phyloP scores from a whole-genome alignment of 768 basidiomycete genomes.

The Hortiboletus flavorubellus region DNA sequence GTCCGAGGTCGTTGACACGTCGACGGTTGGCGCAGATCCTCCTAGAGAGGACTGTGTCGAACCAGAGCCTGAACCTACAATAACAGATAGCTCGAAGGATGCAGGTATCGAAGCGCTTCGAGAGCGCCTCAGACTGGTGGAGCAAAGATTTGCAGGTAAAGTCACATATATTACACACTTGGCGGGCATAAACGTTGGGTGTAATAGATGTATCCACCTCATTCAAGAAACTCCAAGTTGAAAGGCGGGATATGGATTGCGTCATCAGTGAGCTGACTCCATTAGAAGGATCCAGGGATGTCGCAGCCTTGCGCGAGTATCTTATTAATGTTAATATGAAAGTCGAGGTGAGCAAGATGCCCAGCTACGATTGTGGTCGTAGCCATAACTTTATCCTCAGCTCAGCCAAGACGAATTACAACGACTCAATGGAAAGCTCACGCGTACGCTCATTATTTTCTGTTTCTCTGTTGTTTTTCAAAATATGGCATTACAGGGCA shows the following conservation, averaged over 20 bases:
- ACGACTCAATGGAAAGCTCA: slow-evolving; percentile 67
- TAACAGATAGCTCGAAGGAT: slow-evolving; percentile 3
- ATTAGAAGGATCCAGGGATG: slow-evolving; percentile 60
- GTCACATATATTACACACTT: not conserved
- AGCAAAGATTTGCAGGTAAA: slow-evolving; percentile 74
- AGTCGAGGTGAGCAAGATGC: slow-evolving; percentile 53
- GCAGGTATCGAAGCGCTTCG: slow-evolving; percentile 56
- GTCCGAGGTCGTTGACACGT: not conserved
- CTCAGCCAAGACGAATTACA: slow-evolving; percentile 76
- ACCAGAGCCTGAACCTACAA: not conserved
- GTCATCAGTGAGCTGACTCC: slow-evolving; percentile 72
- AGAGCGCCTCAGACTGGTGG: slow-evolving; percentile 63
- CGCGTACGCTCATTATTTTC: slow-evolving; percentile 46
- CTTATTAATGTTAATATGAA: slow-evolving; percentile 65
- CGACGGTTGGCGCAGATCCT: not conserved
- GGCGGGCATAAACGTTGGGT: not conserved
- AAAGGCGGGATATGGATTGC: slow-evolving; percentile 64
- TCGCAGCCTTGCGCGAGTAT: slow-evolving; percentile 68
- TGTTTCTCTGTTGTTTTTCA: not conserved
- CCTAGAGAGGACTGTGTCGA: not conserved
- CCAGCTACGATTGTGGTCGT: not conserved
- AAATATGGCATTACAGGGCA: slow-evolving; percentile 52
- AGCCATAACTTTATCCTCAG: slow-evolving; percentile 32
- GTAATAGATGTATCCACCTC: slow-evolving; percentile 72
- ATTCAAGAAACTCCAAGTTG: slow-evolving; percentile 70